Percentiles rank a stretch among this genome's conserved stretches.
These are phyloP conservation scores for Penicillium pulvis DNA, from an alignment of 495 filamentous ascomycete species.

Conservation along the genomic window DNA sequence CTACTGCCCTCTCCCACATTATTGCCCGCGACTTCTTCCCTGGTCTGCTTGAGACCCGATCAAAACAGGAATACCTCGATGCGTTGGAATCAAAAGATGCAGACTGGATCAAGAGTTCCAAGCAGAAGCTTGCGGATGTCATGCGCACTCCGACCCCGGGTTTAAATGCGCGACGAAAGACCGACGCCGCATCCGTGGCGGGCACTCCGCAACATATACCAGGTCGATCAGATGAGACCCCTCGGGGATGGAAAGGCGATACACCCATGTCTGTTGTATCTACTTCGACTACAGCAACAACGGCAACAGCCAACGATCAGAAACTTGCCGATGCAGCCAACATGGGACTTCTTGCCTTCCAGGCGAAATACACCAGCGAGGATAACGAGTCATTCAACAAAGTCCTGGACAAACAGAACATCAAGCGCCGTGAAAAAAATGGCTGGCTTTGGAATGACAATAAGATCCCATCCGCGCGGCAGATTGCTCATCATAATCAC, in stretches of 20 bases:
- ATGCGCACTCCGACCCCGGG: slow-evolving; percentile 74
- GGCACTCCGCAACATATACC: slow-evolving; percentile 32
- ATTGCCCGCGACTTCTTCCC: slow-evolving; percentile 98
- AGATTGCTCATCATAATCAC: slow-evolving; percentile 75
- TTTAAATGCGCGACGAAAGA: slow-evolving; percentile 35
- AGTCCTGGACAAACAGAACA: slow-evolving; percentile 88
- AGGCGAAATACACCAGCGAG: slow-evolving; percentile 91
- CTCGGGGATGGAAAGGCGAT: slow-evolving; percentile 56
- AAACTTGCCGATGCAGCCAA: slow-evolving; percentile 70
- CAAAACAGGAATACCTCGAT: slow-evolving; percentile 88
- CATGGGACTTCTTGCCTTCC: slow-evolving; percentile 81
- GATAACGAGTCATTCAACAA: slow-evolving; percentile 96
- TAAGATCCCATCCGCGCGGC: slow-evolving; percentile 83
- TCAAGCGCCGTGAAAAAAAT: slow-evolving; percentile 76
- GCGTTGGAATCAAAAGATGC: slow-evolving; percentile 82
- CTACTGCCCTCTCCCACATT: slow-evolving; percentile 86
- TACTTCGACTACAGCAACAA: slow-evolving; percentile 32
- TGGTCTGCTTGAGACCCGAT: slow-evolving; percentile 79
- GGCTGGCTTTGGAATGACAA: slow-evolving; percentile 88
- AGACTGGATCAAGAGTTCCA: slow-evolving; percentile 83
- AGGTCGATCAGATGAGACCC: slow-evolving; percentile 56
- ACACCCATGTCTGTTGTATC: slow-evolving; percentile 66
- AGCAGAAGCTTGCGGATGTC: slow-evolving; percentile 68
- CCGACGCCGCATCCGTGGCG: slow-evolving; percentile 30
- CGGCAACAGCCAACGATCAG: slow-evolving; percentile 31